Evolutionary conservation across 2,329 filamentous ascomycete genomes (phyloP), one percentile per base, ranked within the genome.

Genomic region (Xylaria arbuscula): DNA sequence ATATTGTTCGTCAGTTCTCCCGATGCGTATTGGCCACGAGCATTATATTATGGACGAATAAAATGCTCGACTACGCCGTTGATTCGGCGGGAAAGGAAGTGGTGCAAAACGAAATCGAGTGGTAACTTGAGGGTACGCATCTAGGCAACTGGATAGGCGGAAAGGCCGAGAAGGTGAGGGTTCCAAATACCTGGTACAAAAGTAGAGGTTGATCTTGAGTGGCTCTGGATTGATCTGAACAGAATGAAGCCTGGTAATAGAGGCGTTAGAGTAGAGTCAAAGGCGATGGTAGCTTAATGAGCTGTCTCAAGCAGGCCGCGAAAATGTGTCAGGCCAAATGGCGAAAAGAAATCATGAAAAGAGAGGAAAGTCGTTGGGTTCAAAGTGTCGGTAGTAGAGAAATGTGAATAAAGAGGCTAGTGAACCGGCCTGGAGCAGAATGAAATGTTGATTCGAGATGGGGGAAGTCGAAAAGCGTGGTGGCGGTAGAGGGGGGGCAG

Each of bases 121-220:
- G n/a, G 17, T 36, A 47, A 45, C 36, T 38, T 19, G 8, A 36
- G 19, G 11, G 24, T 36, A 34, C 54, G n/a, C 7, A 45, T 4
- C 4, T 28, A 28, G 17, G 28, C 6, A 28, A 62, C 9, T 19
- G 34, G 13, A 19, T n/a, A 17, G 38, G 40, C 5, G 11, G 19
- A 48, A 42, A 38, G 10, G 13, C 45, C 32, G 54, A 57, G 45
- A 42, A 51, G 22, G 50, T 1, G 8, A 53, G 38, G 22, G 32
- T 50, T 10, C 40, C 53, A 69, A 69, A 65, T 74, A 77, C 75
- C 74, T 75, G 70, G 72, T 73, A 74, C 73, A 74, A 73, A 70
- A 68, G 66, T 68, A 66, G 68, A 71, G 55, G 68, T 47, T 66
- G 67, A 67, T 72, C 67, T 57, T 57, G 59, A 71, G 68, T 22